Percentiles rank a stretch among this genome's conserved stretches.
phyloP scores from a whole-genome alignment of 2,329 filamentous ascomycete species.

The Stagonosporopsis chrysanthemi region DNA sequence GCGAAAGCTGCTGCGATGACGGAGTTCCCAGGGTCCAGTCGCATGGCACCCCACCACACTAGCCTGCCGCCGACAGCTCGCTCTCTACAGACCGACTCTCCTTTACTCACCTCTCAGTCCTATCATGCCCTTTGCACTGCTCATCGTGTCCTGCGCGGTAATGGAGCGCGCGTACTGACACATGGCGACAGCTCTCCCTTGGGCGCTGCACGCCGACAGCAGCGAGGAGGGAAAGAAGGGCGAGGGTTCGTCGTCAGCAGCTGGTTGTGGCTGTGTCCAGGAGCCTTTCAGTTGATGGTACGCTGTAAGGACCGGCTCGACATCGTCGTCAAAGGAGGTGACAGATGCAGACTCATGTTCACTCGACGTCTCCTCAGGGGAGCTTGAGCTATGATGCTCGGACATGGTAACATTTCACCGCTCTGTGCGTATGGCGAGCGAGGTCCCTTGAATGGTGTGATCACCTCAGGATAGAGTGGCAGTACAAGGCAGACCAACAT shows the following conservation, averaged over 20 bases:
- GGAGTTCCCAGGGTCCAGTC: slow-evolving; percentile 29
- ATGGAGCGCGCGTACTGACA: slow-evolving; percentile 39
- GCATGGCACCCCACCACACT: slow-evolving; percentile 16
- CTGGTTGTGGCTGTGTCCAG: slow-evolving; percentile 1
- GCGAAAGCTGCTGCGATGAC: slow-evolving; percentile 28
- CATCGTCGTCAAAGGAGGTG: slow-evolving; percentile 21
- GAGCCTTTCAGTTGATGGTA: slow-evolving; percentile 10
- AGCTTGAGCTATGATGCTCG: slow-evolving; percentile 26
- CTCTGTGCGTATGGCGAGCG: slow-evolving; percentile 31
- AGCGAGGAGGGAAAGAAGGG: slow-evolving; percentile 35
- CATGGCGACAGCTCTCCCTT: slow-evolving; percentile 35
- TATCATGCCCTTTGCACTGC: slow-evolving; percentile 8
- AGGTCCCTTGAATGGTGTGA: slow-evolving; percentile 22
- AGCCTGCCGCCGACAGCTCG: slow-evolving; percentile 7
- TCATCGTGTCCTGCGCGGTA: slow-evolving; percentile 33
- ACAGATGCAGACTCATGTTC: slow-evolving; percentile 28
- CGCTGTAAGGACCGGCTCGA: neutral
- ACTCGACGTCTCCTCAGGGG: slow-evolving; percentile 21
- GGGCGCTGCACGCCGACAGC: slow-evolving; percentile 39
- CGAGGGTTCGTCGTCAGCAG: neutral
- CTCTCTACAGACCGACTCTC: slow-evolving; percentile 1
- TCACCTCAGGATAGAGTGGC: neutral
- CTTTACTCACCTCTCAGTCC: slow-evolving; percentile 26
- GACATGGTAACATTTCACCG: slow-evolving; percentile 30
- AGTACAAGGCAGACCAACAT: neutral